Evolutionary conservation across 495 filamentous ascomycete genomes (phyloP).

Genomic region (Staphylotrichum tortipilum): DNA sequence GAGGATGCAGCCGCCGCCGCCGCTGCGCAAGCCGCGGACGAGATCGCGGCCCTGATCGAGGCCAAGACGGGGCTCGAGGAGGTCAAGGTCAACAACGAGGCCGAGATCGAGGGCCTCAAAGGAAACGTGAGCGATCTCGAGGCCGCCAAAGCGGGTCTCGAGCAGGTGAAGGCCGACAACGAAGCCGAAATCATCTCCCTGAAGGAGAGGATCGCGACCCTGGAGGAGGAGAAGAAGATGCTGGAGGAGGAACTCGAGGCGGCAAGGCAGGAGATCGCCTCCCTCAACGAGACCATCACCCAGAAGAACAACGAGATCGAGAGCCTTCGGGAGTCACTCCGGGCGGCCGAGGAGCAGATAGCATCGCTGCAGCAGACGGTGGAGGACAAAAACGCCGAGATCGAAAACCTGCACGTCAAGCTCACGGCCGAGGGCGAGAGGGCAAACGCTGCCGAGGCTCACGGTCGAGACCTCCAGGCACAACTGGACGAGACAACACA

Average conservation of each 20-base stretch:
- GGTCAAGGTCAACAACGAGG: conserved; percentile 19
- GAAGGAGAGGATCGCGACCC: conserved; percentile 10
- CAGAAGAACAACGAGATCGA: conserved; percentile 23
- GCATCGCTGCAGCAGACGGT: conserved; percentile 22
- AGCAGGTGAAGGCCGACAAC: conserved; percentile 13
- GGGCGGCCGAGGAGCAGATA: conserved; percentile 23
- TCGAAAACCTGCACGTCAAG: conserved; percentile 21
- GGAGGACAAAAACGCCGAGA: conserved; percentile 22
- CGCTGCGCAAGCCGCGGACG: conserved; percentile 16
- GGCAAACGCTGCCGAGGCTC: conserved; percentile 22
- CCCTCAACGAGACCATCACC: conserved; percentile 15
- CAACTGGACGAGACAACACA: conserved; percentile 21
- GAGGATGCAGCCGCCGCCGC: conserved; percentile 24
- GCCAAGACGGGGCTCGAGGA: conserved; percentile 20
- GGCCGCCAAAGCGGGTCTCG: conserved; percentile 9
- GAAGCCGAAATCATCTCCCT: conserved; percentile 14
- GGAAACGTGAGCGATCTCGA: conserved; percentile 15
- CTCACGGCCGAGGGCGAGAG: conserved; percentile 19
- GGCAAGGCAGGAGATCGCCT: conserved; percentile 19
- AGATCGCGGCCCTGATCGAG: conserved; percentile 19
- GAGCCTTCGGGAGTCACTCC: conserved; percentile 21
- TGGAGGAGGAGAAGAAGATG: conserved; percentile 20
- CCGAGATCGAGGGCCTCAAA: conserved; percentile 20
- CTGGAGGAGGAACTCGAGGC: conserved; percentile 22
- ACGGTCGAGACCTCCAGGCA: conserved; percentile 21